Evolutionary conservation across 2,329 filamentous ascomycete species (phyloP).

Genomic region (Beauveria asiatica): DNA sequence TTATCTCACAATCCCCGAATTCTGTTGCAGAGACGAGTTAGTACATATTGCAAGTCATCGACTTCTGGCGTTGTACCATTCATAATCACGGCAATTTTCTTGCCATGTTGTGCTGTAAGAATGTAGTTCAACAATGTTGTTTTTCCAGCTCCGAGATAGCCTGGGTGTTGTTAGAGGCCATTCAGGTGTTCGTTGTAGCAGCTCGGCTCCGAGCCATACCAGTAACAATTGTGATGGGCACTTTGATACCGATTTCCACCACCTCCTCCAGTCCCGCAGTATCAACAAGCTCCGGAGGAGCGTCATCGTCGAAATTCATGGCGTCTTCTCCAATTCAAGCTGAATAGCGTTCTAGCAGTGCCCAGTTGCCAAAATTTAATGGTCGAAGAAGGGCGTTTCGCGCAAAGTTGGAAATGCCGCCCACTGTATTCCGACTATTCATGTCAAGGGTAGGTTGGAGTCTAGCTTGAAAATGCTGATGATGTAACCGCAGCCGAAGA

Average conservation of each 20-base stretch:
- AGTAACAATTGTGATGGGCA: slow-evolving; percentile 79
- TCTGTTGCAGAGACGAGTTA: slow-evolving; percentile 36
- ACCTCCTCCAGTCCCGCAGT: slow-evolving; percentile 27
- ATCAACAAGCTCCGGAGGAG: slow-evolving; percentile 56
- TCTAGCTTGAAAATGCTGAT: background rate
- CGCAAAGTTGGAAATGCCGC: background rate
- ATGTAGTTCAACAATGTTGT: slow-evolving; percentile 96
- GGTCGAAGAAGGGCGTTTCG: background rate
- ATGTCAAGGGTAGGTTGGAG: background rate
- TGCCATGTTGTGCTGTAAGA: slow-evolving; percentile 86
- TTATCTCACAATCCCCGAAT: slow-evolving; percentile 65
- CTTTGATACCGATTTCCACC: slow-evolving; percentile 49
- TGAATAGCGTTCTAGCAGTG: background rate
- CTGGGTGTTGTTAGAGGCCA: slow-evolving; percentile 34
- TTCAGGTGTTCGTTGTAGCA: background rate
- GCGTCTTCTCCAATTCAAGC: slow-evolving; percentile 10
- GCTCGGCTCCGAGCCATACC: slow-evolving; percentile 35
- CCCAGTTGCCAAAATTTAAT: background rate
- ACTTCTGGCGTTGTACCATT: slow-evolving; percentile 49
- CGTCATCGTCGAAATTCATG: slow-evolving; percentile 60
- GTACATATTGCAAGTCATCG: slow-evolving; percentile 13
- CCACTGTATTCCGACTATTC: background rate
- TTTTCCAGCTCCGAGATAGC: slow-evolving; percentile 92
- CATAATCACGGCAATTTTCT: slow-evolving; percentile 95
- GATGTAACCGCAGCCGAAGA: background rate